Percentiles rank a stretch among this genome's conserved stretches.
These are phyloP conservation scores for Infundibulicybe gibba DNA, from an alignment of 768 basidiomycete genomes.

Conservation along the genomic window DNA sequence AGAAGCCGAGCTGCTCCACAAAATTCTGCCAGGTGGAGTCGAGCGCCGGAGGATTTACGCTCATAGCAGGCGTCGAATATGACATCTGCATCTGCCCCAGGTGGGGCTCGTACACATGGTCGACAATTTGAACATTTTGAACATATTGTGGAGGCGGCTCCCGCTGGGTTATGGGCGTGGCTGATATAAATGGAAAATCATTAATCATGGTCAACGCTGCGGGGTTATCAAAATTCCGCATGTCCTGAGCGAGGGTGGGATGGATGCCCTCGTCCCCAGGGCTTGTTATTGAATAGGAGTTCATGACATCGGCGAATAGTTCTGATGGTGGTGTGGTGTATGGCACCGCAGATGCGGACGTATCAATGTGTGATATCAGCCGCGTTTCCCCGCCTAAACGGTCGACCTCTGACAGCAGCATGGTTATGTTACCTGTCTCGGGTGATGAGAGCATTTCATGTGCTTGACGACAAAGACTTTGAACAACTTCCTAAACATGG, in stretches of 20 bases:
- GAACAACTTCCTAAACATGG: constrained; percentile 31
- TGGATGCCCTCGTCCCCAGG: constrained; percentile 28
- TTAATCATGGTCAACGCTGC: constrained; percentile 17
- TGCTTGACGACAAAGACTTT: constrained; percentile 38
- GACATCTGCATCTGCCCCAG: not conserved
- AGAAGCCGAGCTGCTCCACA: constrained; percentile 63
- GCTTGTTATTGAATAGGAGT: constrained; percentile 2
- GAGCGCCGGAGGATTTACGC: constrained; percentile 33
- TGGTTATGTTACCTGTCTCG: constrained; percentile 21
- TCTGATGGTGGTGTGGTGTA: constrained; percentile 1
- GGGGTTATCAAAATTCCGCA: constrained; percentile 25
- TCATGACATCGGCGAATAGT: constrained; percentile 10
- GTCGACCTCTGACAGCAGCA: constrained; percentile 48
- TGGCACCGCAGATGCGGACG: constrained; percentile 5
- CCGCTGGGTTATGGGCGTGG: not conserved
- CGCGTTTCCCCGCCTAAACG: constrained; percentile 53
- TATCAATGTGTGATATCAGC: constrained; percentile 24
- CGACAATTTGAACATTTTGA: not conserved
- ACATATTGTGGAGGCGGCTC: constrained; percentile 8
- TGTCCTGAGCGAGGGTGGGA: constrained; percentile 51
- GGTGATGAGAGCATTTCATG: constrained; percentile 33
- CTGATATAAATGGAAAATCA: constrained; percentile 16
- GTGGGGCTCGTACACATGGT: not conserved
- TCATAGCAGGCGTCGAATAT: constrained; percentile 4
- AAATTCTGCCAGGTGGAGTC: constrained; percentile 68